A percentile compares a stretch with the other conserved stretches of the same genome.
Conservation (phyloP, 495 filamentous ascomycete species). For the Hypoxylon cercidicola region DNA sequence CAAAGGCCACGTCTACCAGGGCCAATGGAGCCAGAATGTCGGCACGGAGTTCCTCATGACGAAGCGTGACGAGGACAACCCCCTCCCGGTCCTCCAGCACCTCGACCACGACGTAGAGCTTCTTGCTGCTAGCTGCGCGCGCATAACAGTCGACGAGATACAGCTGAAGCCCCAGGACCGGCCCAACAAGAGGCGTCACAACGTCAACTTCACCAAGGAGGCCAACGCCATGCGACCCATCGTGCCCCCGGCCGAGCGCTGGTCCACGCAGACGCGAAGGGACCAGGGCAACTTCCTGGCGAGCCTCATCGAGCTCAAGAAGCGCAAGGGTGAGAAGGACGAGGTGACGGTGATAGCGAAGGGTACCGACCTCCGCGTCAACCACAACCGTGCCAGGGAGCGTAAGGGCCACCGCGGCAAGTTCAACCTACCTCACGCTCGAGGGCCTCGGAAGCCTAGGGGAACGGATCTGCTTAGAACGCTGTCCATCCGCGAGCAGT, state of each 20-base stretch:
- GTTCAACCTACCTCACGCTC: conserved; percentile 18
- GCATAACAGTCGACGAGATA: conserved; percentile 56
- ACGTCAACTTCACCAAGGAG: conserved; percentile 3
- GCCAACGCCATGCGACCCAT: conserved; percentile 3
- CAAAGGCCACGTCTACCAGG: conserved; percentile 76
- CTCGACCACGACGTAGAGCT: conserved; percentile 66
- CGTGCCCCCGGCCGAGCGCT: conserved; percentile 39
- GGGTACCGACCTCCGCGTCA: conserved; percentile 49
- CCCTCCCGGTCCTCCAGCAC: conserved; percentile 53
- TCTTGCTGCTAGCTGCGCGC: conserved; percentile 65
- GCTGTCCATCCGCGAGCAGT: conserved; percentile 19
- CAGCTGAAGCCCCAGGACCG: conserved; percentile 44
- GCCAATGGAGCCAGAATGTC: conserved; percentile 78
- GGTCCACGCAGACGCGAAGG: conserved; percentile 36
- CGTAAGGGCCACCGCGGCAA: conserved; percentile 40
- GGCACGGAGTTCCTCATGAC: conserved; percentile 83
- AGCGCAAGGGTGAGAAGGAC: conserved; percentile 64
- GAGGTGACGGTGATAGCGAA: conserved; percentile 59
- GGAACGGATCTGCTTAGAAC: conserved; percentile 15
- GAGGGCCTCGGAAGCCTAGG: conserved; percentile 11
- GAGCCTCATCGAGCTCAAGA: conserved; percentile 60
- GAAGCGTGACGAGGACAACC: conserved; percentile 53
- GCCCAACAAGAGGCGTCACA: conserved; percentile 13
- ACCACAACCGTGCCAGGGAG: conserved; percentile 42
- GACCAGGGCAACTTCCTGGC: conserved; percentile 59